Evolutionary conservation across 140 eudicot species (phyloP).

Genomic region (Oenanthe javanica): DNA sequence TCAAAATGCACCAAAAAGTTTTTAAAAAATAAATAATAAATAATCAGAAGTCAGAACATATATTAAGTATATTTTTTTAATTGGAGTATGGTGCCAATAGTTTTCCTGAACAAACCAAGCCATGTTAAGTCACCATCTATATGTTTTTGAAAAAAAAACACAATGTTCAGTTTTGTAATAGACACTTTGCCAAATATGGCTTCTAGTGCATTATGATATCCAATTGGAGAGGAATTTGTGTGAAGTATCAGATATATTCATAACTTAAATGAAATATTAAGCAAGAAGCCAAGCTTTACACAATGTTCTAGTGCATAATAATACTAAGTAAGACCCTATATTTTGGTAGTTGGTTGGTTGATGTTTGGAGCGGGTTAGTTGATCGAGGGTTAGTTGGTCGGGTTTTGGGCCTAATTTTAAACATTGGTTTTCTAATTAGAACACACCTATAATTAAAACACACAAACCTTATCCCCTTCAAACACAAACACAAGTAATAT

Average conservation of each 20-base stretch:
- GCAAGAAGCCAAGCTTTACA: not conserved
- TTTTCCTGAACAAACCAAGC: not conserved
- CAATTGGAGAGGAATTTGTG: not conserved
- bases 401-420: too few species aligned
- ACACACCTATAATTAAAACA: too few species aligned
- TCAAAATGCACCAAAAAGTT: not conserved
- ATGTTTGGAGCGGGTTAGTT: too few species aligned
- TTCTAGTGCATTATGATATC: not conserved
- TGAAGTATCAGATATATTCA: not conserved
- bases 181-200: not conserved
- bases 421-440: too few species aligned
- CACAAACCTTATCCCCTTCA: too few species aligned
- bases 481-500: too few species aligned
- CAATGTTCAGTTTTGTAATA: not conserved
- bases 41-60: not conserved
- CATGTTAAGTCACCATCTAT: not conserved
- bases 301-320: too few species aligned
- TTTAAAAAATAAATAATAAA: not conserved
- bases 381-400: too few species aligned
- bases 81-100: not conserved
- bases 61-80: not conserved
- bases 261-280: not conserved
- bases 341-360: too few species aligned
- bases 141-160: not conserved
- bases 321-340: not conserved